Base-by-base conservation (phyloP, 352 stramenopile species). In the Thalassiosira mediterranea region DNA sequence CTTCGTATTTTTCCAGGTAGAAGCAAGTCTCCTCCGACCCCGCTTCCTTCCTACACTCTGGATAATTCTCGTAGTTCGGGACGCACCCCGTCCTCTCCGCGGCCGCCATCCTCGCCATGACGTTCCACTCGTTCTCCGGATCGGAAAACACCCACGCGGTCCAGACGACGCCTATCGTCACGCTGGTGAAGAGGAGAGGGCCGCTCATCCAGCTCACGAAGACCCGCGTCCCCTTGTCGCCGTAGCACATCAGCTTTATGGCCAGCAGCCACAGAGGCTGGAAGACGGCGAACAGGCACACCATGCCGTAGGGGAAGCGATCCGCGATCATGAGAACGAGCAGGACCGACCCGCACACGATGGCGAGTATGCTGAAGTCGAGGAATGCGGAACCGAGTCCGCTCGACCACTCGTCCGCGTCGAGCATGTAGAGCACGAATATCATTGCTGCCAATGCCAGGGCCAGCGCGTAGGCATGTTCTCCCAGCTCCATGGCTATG, bases 401-500 rank as follows among this genome's bases (percentile, higher is more conserved):
- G 17, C 26, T 72, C n/a, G 56, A 54, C 81, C 81, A 88, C 51
- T 81, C 47, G 44, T 69, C 62, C 15, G 81, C 72, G 59, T 88
- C 81, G 23, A 88, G 47, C 54, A 88, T 62, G 56, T 86, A 88
- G 29, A 84, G 68, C 19, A 79, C 8, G 53, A 84, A 78, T 28
- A 54, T 38, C 28, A 61, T 73, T 7, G 58, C 13, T n/a, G 52
- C 49, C 15, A 77, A 28, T n/a, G 26, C 42, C 8, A 15, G 51
- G 3, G 49, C 51, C 34, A 75, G 47, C 1, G 70, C 49, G 21
- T 32, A 32, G 13, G 72, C 47, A 21, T 78, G 63, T 40, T 56
- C 46, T 56, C 60, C 62, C 31, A 73, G 82, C 28, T 64, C 15
- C 23, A 54, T 56, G 11, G 74, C 72, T 1, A 87, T 38, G 42